Base-by-base conservation (phyloP, 129 eudicot genomes). In the Glebionis coronaria region DNA sequence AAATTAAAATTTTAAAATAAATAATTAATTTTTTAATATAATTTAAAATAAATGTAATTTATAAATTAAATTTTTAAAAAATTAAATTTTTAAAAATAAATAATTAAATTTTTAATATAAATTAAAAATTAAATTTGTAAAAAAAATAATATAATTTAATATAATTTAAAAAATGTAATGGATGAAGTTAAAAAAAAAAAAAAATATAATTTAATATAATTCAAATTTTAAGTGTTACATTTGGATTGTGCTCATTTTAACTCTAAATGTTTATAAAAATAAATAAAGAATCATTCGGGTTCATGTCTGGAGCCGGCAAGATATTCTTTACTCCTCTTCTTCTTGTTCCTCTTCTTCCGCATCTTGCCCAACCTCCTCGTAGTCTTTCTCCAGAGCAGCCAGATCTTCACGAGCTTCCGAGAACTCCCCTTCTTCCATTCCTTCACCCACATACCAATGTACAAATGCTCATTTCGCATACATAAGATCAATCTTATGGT, bases 371-470 rank as follows among this genome's bases (percentile, higher is more conserved):
- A 68, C 73, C 11, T 68, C 73, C 55, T 69, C 73, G 0, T 68
- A 69, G 49, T 69, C 73, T 40, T 69, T 69, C 64, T 69, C 73
- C 4, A 68, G 54, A 15, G 73, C 73, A 5, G 73, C 73, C 21
- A 68, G 73, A 40, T 68, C 73, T 44, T 68, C 73, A 4, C 73
- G 53, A 10, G 73, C 73, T 68, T 68, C 73, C 16, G 73, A 68
- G 38, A 68, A 68, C 54, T 68, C 73, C 15, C 73, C 73, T 55
- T 68, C 73, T 45, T 68, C 73, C 73, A 68, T 68, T 35, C 73
- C 73, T 55, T 68, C 73, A 31, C 73, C 73, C 3, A 68, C 73
- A 20, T 68, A 68, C 73, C 73, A 68, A 14, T 68, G 73, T 54
- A 68, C 73, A 44, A 68, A 68, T 20, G 73, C 73, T 12, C 73